phyloP scores from a whole-genome alignment of 805 yeast genomes.

The Wickerhamiella sorbophila region DNA sequence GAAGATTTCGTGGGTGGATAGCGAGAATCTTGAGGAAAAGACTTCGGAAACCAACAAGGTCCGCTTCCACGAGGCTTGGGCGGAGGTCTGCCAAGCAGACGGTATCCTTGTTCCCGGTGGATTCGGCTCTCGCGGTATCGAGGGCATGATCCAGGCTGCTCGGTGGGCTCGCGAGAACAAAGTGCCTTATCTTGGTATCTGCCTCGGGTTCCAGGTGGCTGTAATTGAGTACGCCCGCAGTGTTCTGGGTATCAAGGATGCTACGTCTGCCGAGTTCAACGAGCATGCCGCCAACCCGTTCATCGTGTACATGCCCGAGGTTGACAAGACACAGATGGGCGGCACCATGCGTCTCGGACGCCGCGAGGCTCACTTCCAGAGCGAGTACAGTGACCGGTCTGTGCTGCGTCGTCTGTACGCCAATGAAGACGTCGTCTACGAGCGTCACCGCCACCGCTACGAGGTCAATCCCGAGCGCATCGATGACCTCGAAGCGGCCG shows the following conservation, averaged over 20 bases:
- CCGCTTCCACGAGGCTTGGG: conserved; percentile 92
- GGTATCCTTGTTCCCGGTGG: conserved; percentile 99
- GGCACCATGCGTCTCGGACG: conserved; percentile 98
- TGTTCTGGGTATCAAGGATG: conserved; percentile 50
- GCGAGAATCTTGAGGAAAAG: conserved; percentile 72
- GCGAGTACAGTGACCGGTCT: conserved; percentile 48
- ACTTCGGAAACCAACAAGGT: conserved; percentile 50
- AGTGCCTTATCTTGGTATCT: conserved; percentile 90
- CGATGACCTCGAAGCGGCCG: conserved; percentile 53
- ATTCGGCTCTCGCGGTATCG: conserved; percentile 92
- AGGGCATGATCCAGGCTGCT: conserved; percentile 95
- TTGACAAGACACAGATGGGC: conserved; percentile 87
- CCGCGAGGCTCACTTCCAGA: conserved; percentile 73
- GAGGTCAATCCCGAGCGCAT: conserved; percentile 86
- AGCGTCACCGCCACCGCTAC: conserved; percentile 97
- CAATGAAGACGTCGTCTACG: conserved; percentile 49
- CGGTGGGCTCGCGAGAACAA: conserved; percentile 96
- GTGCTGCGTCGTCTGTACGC: conserved; percentile 69
- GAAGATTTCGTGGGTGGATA: conserved; percentile 92
- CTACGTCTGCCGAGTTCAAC: conserved; percentile 74
- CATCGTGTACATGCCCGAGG: conserved; percentile 97
- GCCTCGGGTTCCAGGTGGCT: conserved; percentile 94
- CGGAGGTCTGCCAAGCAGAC: conserved; percentile 78
- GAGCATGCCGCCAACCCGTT: conserved; percentile 50
- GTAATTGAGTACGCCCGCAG: conserved; percentile 84